Base-by-base conservation (phyloP, 2,329 filamentous ascomycete species). In the Colletotrichum echinochloae region DNA sequence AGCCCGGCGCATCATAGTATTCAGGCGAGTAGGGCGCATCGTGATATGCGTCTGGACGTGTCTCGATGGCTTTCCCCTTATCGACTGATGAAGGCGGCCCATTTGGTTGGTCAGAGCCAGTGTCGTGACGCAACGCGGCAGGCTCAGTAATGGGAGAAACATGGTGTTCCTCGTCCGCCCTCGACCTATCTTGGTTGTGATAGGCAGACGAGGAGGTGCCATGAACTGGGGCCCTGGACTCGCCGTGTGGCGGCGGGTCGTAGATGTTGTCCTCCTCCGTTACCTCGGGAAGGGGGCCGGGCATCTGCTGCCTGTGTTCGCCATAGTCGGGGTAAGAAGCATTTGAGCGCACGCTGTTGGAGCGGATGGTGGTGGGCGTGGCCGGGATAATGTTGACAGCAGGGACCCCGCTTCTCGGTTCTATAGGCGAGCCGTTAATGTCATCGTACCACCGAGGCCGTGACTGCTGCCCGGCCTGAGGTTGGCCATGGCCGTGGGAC, bases 301-400 rank as follows among this genome's bases (percentile, higher is more conserved):
- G 9, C 41, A 59, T 26, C 9, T 46, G 41, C 28, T 70, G 67
- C 41, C 56, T 65, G 18, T 60, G 57, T n/a, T 65, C 64, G 26
- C 30, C 60, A 54, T 60, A 33, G 18, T 51, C 67, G 51, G 54
- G 60, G 30, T 56, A 70, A 30, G 67, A 70, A 5, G 35, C 54
- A 44, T 70, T 65, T 26, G 67, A 70, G 26, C 67, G 67, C 28
- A 70, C 67, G 28, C 67, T 70, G 52, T 67, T 67, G 64, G 67
- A 70, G 41, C 67, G 67, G 30, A 66, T 41, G 3, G 67, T 70
- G 7, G 67, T 67, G n/a, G 67, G 67, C 37, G 67, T 70, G 35
- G 67, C 67, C 4, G 67, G 67, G 54, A 70, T 70, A 26, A 70
- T 67, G 35, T 70, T 70, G 18, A 70, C 67, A 26, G 67, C 67